phyloP scores from a whole-genome alignment of 1,284 basidiomycete genomes.

The Tilletia walkeri region DNA sequence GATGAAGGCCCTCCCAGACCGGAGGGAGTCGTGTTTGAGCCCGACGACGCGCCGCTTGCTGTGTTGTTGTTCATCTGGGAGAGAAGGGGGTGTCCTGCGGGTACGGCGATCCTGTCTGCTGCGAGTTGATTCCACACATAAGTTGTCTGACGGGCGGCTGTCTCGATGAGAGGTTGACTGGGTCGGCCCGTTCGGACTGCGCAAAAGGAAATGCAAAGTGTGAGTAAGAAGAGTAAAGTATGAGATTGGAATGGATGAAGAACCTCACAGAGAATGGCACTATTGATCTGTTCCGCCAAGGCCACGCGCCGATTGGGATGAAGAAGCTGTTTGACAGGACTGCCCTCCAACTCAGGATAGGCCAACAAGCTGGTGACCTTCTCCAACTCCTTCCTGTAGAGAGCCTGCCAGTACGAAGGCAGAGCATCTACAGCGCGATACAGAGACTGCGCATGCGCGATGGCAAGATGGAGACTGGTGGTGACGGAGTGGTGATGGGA shows the following conservation, averaged over 20 bases:
- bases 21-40: background rate
- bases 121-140: constrained; percentile 34
- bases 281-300: constrained; percentile 80
- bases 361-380: constrained; percentile 73
- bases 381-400: constrained; percentile 69
- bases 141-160: constrained; percentile 46
- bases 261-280: constrained; percentile 66
- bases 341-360: constrained; percentile 71
- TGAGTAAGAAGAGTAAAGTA: background rate
- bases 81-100: background rate
- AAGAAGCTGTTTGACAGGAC: constrained; percentile 69
- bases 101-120: constrained; percentile 12
- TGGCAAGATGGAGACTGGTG: constrained; percentile 38
- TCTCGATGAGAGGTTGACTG: constrained; percentile 47
- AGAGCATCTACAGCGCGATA: constrained; percentile 41
- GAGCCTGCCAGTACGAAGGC: constrained; percentile 47
- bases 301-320: constrained; percentile 70
- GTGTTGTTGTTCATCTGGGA: background rate
- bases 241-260: background rate
- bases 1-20: background rate
- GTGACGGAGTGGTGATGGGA: constrained; percentile 21
- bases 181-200: constrained; percentile 37
- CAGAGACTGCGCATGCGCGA: constrained; percentile 39
- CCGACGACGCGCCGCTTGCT: background rate
- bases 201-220: background rate